Base-by-base conservation (phyloP, 2,329 filamentous ascomycete genomes). In the Nigrospora osmanthi region DNA sequence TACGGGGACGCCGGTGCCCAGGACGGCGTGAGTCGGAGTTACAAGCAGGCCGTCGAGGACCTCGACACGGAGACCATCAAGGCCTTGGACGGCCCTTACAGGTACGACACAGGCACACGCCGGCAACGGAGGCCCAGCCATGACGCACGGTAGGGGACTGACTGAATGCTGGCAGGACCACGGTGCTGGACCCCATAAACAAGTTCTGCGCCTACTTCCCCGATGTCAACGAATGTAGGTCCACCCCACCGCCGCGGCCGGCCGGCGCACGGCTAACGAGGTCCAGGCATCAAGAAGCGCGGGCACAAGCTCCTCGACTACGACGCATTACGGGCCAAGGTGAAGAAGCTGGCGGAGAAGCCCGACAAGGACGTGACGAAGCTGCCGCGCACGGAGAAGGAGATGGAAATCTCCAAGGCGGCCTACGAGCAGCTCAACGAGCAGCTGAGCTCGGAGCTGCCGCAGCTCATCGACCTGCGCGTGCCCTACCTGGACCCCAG, bases 241-340 rank as follows among this genome's bases (percentile, higher is more conserved):
- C 12, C 9, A 16, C 28, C n/a, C n/a, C 13, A 15, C 11, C 28
- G 2, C 11, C 17, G 31, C 16, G 13, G 33, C 34, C 17, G 13
- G 6, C 17, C 14, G 23, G 14, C 23, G 37, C 16, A 37, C 16
- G 14, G 34, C 52, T 64, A 40, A 62, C 46, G 10, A 23, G 2
- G 1, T 14, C n/a, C 53, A 85, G 81, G 81, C 68, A 96, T 98
- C 69, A 98, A 97, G 72, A 98, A 98, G 73, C 88, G 94, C 59
- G 87, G 94, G 59, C 87, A 98, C 78, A 98, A 98, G 69, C 85
- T 97, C 46, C 87, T 97, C 55, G 94, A 98, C 70, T 98, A 98
- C 72, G 93, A 98, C 65, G 82, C 90, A 15, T 83, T 97, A 68
- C 87, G 93, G 51, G 89, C 89, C 53, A 95, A 93, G 66, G 93